phyloP scores from a whole-genome alignment of 371 early-diverging fungal genomes.

The Mortierella sp. region DNA sequence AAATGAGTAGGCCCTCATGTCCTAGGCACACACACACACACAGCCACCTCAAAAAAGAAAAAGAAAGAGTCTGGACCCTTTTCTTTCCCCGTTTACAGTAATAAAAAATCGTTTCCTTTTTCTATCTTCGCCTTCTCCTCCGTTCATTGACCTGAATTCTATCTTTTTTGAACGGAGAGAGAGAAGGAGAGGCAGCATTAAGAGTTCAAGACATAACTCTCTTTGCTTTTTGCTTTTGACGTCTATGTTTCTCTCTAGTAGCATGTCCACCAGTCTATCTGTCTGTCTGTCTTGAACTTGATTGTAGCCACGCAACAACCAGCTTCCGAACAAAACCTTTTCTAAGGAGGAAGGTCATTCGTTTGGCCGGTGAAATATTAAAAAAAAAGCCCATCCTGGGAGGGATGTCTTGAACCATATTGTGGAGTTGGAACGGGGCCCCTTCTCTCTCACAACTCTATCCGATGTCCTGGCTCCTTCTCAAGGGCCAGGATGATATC shows the following conservation, averaged over 20 bases:
- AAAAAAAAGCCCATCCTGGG: neutral
- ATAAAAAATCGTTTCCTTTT: neutral
- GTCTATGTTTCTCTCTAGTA: neutral
- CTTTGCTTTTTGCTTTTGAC: neutral
- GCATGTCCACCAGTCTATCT: no score
- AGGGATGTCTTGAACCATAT: conserved; percentile 2
- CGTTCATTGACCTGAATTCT: neutral
- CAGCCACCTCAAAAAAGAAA: neutral
- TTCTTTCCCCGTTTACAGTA: neutral
- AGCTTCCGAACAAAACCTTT: conserved; percentile 5
- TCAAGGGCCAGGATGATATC: neutral
- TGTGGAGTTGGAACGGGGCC: conserved; percentile 1
- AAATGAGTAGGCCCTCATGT: neutral
- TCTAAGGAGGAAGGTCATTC: neutral
- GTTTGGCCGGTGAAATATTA: neutral
- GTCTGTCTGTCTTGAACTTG: neutral
- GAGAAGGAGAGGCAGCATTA: neutral
- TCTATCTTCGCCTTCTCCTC: neutral
- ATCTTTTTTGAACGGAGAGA: neutral
- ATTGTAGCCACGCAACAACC: neutral
- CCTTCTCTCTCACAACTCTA: neutral
- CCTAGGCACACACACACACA: no score
- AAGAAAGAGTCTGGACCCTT: neutral
- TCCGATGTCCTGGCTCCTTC: neutral
- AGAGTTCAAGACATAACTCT: neutral